Evolutionary conservation across 306 rosid genomes (phyloP).

Genomic region (Acacia melanoxylon): DNA sequence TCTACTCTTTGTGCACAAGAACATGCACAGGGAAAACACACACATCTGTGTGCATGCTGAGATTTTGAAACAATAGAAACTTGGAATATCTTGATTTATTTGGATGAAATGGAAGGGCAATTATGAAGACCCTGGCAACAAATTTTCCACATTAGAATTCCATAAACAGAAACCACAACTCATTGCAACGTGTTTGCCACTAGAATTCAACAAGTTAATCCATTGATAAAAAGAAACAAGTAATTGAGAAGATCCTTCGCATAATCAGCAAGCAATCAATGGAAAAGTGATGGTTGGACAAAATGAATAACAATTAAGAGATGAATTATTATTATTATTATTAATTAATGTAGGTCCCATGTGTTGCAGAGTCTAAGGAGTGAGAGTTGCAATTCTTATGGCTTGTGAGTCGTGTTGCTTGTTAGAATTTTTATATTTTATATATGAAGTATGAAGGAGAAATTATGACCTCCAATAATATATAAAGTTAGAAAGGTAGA

Average conservation of each 20-base stretch:
- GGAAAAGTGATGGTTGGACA: background rate
- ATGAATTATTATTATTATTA: too few relatives aligned
- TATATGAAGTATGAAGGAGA: too few relatives aligned
- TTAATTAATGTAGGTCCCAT: background rate
- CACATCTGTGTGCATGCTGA: background rate
- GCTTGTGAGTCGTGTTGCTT: background rate
- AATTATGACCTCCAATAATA: too few relatives aligned
- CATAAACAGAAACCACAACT: background rate
- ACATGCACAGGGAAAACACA: background rate
- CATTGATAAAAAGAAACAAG: background rate
- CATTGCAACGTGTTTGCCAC: background rate
- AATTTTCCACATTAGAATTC: background rate
- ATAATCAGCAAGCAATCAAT: background rate
- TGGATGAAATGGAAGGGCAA: background rate
- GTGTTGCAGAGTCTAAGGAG: background rate
- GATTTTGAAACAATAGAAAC: background rate
- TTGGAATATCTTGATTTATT: background rate
- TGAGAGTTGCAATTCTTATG: background rate
- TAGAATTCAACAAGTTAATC: background rate
- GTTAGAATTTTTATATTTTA: too few relatives aligned
- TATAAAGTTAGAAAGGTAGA: too few relatives aligned
- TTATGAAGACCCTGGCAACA: background rate
- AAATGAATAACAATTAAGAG: background rate
- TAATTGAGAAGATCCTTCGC: background rate
- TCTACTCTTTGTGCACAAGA: background rate